Conservation (phyloP, 2,329 filamentous ascomycete species). For the Fusarium luffae region DNA sequence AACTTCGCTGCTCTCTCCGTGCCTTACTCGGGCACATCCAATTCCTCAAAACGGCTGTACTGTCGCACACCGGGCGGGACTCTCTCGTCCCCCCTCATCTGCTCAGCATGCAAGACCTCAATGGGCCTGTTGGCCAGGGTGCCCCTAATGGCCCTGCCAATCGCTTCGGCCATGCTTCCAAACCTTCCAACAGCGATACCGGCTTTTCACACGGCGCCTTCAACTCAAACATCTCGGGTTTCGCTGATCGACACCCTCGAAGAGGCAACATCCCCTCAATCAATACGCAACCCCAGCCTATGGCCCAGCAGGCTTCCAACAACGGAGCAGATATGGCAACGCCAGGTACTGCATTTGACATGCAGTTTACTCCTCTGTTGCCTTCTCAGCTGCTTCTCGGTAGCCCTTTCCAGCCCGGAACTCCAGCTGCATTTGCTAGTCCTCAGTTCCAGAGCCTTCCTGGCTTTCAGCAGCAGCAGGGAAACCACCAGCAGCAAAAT, state of each 20-base stretch:
- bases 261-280: constrained; percentile 89
- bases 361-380: constrained; percentile 97
- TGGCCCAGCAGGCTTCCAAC: constrained; percentile 59
- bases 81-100: constrained; percentile 86
- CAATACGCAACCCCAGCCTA: constrained; percentile 83
- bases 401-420: constrained; percentile 96
- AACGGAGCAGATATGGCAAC: constrained; percentile 80
- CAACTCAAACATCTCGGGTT: constrained; percentile 85
- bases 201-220: constrained; percentile 95
- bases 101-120: constrained; percentile 91
- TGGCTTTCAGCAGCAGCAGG: constrained; percentile 74
- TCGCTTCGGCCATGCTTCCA: constrained; percentile 80
- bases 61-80: constrained; percentile 83
- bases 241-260: constrained; percentile 87
- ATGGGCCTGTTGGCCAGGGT: constrained; percentile 65
- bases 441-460: constrained; percentile 90
- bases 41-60: constrained; percentile 81
- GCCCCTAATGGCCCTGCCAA: constrained; percentile 60
- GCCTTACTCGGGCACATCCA: constrained; percentile 61
- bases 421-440: constrained; percentile 87
- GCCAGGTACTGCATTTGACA: constrained; percentile 90
- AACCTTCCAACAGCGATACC: constrained; percentile 84
- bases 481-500: constrained; percentile 66
- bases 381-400: constrained; percentile 94
- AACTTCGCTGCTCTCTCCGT: constrained; percentile 35